Conservation (phyloP, 768 basidiomycete genomes). For the Mycena venus region DNA sequence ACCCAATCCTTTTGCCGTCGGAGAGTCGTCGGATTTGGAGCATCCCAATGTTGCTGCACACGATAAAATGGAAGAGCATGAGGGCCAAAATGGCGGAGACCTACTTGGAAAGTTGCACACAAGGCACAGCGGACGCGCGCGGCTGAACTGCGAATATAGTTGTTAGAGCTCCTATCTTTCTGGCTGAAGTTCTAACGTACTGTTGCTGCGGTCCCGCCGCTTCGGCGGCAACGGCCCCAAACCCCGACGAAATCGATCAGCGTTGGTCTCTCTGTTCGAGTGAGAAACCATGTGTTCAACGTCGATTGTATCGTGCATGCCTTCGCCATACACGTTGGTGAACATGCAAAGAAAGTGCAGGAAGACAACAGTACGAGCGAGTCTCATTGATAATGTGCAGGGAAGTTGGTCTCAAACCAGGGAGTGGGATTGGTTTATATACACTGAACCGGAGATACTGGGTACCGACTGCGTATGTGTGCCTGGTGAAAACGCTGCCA, state of each 20-base stretch:
- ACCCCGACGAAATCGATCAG: conserved; percentile 16
- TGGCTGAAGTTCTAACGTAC: background rate
- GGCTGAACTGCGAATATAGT: background rate
- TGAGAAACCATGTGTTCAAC: background rate
- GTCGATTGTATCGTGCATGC: background rate
- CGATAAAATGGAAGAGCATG: too few relatives aligned
- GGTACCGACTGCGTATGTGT: background rate
- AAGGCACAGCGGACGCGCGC: background rate
- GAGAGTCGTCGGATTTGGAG: background rate
- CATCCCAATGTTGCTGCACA: background rate
- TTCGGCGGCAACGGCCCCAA: conserved; percentile 12
- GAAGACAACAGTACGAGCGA: background rate
- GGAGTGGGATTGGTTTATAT: background rate
- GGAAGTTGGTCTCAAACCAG: background rate
- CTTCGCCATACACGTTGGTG: background rate
- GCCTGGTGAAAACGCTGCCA: background rate
- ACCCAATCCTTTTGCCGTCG: background rate
- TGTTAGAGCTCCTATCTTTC: background rate
- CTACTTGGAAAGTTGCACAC: background rate
- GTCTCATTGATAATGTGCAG: background rate
- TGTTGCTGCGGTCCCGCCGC: background rate
- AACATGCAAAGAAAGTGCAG: background rate
- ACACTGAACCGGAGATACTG: background rate
- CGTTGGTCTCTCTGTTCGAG: conserved; percentile 11
- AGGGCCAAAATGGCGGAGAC: background rate